Evolutionary conservation across 2,329 filamentous ascomycete species (phyloP), one percentile per base, ranked within the genome.

Genomic region (Penicillium sp.): DNA sequence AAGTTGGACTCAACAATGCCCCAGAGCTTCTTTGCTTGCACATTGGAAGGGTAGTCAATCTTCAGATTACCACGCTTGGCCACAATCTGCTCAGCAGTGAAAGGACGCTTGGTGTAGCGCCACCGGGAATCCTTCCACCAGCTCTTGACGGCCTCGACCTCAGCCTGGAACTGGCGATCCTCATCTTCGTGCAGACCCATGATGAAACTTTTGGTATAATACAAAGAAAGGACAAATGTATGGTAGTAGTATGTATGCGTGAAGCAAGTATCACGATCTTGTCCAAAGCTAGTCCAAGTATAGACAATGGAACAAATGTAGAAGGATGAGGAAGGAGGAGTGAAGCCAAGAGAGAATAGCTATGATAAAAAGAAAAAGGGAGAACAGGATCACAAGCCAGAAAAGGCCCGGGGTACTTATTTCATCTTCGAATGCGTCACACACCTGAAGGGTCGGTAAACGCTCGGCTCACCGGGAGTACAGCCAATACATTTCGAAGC

Each of bases 41-140:
- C 77, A 71, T 95, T 95, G 75, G 91, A 93, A 16, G 93, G 86
- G 70, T 97, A 97, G 56, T 95, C 81, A 62, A 97, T 87, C 74
- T 87, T 89, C 63, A 99, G 77, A 65, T 87, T 91, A 50, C 93
- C 93, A 66, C 93, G 81, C 82, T 99, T 99, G 44, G 88, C 86
- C 56, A 95, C 93, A 66, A 99, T 97, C 75, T 95, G 88, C 79
- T 97, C 93, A 28, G 93, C 90, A 3, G 91, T 95, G 71, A 93
- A 99, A 19, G 93, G 86, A 50, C 93, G 82, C 76, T 88, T 91
- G 63, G 93, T 99, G 73, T 89, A 83, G 69, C 88, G 82, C 93
- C 93, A 99, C 79, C 93, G 82, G 49, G 89, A 82, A 64, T 95
- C 88, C 45, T 78, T 80, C 93, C 93, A 99, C 93, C 93, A 99